Percentiles rank a stretch among this genome's conserved stretches.
phyloP scores from a whole-genome alignment of 2,329 filamentous ascomycete species.

The Aspergillus luchuensis region DNA sequence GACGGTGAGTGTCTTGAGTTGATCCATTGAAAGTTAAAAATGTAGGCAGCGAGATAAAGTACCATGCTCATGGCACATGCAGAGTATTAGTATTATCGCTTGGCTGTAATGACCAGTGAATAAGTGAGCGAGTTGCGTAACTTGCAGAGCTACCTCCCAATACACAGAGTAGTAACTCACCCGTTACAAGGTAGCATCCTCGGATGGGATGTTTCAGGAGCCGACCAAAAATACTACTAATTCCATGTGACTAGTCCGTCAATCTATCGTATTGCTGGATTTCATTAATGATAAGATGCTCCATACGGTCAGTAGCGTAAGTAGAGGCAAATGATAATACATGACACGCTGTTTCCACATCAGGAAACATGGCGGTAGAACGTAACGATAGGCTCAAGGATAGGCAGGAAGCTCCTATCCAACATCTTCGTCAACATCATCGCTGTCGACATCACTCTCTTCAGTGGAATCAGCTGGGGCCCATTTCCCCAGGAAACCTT shows the following conservation, averaged over 20 bases:
- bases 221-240: too few relatives aligned
- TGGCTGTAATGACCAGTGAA: background rate
- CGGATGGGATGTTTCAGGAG: too few relatives aligned
- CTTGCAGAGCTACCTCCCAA: background rate
- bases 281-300: background rate
- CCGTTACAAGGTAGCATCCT: background rate
- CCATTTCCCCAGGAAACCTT: slow-evolving; percentile 73
- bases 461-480: slow-evolving; percentile 46
- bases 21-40: background rate
- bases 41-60: background rate
- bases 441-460: slow-evolving; percentile 29
- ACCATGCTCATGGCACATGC: background rate
- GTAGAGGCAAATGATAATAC: background rate
- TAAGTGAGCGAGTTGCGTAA: background rate
- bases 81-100: background rate
- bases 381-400: background rate
- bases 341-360: background rate
- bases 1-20: background rate
- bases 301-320: slow-evolving; percentile 12
- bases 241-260: too few relatives aligned
- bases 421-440: slow-evolving; percentile 20
- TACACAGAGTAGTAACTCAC: too few relatives aligned
- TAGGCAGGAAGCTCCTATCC: slow-evolving; percentile 9
- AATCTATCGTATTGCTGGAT: background rate
- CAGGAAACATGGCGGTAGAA: background rate